Evolutionary conservation across 139 green algal genomes (phyloP), one percentile per base, ranked within the genome.

Genomic region (Mesotaenium endlicherianum): DNA sequence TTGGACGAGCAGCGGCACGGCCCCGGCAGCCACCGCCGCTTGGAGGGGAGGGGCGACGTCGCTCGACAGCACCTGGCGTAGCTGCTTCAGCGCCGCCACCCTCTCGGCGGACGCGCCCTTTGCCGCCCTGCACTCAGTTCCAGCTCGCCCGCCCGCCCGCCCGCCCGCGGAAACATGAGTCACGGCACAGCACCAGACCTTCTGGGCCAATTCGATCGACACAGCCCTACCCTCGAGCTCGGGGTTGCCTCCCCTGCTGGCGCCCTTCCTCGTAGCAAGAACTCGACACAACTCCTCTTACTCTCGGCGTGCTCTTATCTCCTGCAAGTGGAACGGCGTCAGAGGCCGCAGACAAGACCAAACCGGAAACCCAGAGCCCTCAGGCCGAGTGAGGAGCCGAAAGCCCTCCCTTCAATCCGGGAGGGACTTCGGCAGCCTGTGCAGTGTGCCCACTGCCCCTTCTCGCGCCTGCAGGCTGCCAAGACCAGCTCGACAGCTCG

Each of bases 1-100:
- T 44, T 77, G 11, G 14, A 38, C 44, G 36, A 88, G 83, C 26
- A 87, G 83, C 0, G 83, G 77, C 17, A 87, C 79, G 0, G 58
- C 83, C 1, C 78, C 78, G 0, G 59, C 42, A 8, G 8, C 30
- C 45, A 87, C 77, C 20, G 83, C 77, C 30, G 53, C 59, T 40
- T 36, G 40, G 17, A 86, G 26, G 31, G 36, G 75, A 2, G 75
- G 80, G 17, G 31, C 38, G 77, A 39, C 20, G 36, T 77, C 34
- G 38, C 34, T 20, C 2, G 75, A 86, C 17, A 86, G 75, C 81
- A 72, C n/a, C 75, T 44, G 47, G 31, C 75, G 40, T 8, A 87
- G 68, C 40, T 14, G 14, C 57, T n/a, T 31, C 17, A 86, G 40
- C n/a, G 59, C 75, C 55, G 14, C 64, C 57, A 82, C 53, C 70